Evolutionary conservation across 306 rosid species (phyloP).

Genomic region (Fragaria nilgerrensis): DNA sequence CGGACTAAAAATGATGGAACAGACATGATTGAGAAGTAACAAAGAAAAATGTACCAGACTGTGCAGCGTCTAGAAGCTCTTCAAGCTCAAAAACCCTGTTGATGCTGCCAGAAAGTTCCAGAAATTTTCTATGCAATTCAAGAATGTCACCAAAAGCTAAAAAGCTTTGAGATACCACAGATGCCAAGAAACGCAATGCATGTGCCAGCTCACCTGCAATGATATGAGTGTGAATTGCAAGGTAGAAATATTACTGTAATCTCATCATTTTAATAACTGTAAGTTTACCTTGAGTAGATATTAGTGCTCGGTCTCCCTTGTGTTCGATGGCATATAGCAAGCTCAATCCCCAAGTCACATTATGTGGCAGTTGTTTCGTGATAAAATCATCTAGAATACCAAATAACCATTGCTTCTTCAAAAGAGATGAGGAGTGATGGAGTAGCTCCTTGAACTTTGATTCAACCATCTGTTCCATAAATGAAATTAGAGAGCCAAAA

Average conservation of each 20-base stretch:
- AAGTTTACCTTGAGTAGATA: slow-evolving; percentile 77
- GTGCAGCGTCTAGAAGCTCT: slow-evolving; percentile 81
- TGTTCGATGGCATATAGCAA: slow-evolving; percentile 90
- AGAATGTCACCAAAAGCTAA: slow-evolving; percentile 98
- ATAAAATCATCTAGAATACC: slow-evolving; percentile 89
- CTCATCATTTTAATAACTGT: slow-evolving; percentile 1
- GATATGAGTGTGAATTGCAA: slow-evolving; percentile 13
- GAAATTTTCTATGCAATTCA: slow-evolving; percentile 81
- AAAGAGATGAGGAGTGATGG: slow-evolving; percentile 59
- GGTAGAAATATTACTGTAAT: slow-evolving; percentile 4
- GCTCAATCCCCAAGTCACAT: slow-evolving; percentile 98
- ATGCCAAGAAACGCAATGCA: slow-evolving; percentile 95
- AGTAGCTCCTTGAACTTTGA: slow-evolving; percentile 85
- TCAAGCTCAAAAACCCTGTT: slow-evolving; percentile 93
- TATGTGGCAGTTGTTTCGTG: slow-evolving; percentile 97
- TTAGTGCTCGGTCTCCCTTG: slow-evolving; percentile 78
- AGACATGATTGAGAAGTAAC: background rate
- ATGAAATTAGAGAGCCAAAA: background rate
- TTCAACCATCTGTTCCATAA: slow-evolving; percentile 81
- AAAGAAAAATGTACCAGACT: slow-evolving; percentile 56
- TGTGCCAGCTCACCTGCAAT: slow-evolving; percentile 93
- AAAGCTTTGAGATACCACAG: slow-evolving; percentile 99
- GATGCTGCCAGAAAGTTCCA: slow-evolving; percentile 90
- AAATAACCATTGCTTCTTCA: slow-evolving; percentile 88
- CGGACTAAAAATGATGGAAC: background rate